phyloP scores from a whole-genome alignment of 345 rosid species.

The Hibiscus tridactylites region DNA sequence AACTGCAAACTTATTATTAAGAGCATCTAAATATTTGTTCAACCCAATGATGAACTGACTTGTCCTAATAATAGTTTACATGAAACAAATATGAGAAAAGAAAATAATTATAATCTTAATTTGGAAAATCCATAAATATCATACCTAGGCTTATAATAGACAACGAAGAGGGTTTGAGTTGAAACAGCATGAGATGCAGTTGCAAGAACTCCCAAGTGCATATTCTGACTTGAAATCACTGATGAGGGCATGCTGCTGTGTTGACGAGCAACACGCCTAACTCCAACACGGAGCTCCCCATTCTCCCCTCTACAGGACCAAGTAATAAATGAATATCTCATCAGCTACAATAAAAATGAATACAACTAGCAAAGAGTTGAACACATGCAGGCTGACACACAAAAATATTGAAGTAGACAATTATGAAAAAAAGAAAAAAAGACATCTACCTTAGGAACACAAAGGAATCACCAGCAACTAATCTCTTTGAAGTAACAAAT shows the following conservation, averaged over 20 bases:
- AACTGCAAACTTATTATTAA: constrained; percentile 47
- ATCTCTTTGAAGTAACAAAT: constrained; percentile 79
- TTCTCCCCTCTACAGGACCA: constrained; percentile 48
- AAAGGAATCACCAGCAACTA: constrained; percentile 82
- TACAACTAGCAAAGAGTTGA: neutral
- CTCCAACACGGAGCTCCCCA: constrained; percentile 76
- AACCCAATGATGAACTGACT: constrained; percentile 80
- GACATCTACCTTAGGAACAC: constrained; percentile 64
- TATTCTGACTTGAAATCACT: constrained; percentile 88
- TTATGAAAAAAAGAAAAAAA: neutral
- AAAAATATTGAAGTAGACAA: neutral
- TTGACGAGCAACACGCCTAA: constrained; percentile 59
- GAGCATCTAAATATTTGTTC: constrained; percentile 68
- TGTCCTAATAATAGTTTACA: constrained; percentile 43
- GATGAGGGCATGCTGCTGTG: constrained; percentile 73
- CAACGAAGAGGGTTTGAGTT: constrained; percentile 63
- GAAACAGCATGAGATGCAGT: constrained; percentile 78
- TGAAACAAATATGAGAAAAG: constrained; percentile 1
- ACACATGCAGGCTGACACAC: neutral
- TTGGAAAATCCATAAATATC: neutral
- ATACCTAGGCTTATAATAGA: constrained; percentile 89
- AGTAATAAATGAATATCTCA: constrained; percentile 1
- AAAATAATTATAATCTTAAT: neutral
- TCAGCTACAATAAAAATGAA: neutral
- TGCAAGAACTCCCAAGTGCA: constrained; percentile 95